Evolutionary conservation across 192 early-diverging fungal genomes (phyloP).

Genomic region (Cetraspora pellucida): DNA sequence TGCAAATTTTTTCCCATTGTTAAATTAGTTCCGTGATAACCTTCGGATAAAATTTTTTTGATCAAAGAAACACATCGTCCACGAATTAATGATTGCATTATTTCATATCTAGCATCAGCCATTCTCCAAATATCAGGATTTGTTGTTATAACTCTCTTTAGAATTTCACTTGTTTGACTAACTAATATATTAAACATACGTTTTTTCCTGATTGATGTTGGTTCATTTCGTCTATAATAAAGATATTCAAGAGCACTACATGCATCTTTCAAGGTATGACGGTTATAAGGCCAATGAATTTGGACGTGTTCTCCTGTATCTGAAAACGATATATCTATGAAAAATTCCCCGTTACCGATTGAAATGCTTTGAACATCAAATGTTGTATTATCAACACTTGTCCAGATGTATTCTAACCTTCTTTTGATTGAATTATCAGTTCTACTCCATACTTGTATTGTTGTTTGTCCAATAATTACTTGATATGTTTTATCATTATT

Average conservation of each 20-base stretch:
- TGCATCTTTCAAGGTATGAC: background rate
- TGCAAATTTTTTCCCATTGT: background rate
- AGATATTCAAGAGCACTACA: background rate
- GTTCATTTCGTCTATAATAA: conserved; percentile 8
- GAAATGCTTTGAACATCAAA: background rate
- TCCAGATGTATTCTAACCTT: conserved; percentile 6
- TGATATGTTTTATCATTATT: background rate
- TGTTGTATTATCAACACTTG: background rate
- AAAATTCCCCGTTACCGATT: conserved; percentile 5
- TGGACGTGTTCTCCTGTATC: background rate
- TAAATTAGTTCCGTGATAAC: background rate
- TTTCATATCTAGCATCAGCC: conserved; percentile 4
- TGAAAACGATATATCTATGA: background rate
- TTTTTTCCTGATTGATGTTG: background rate
- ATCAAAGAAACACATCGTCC: background rate
- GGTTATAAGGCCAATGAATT: conserved; percentile 17
- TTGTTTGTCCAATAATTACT: conserved; percentile 14
- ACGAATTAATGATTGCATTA: background rate
- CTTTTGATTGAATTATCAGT: background rate
- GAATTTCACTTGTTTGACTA: background rate
- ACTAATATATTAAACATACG: background rate
- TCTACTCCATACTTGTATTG: conserved; percentile 18
- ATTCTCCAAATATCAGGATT: conserved; percentile 10
- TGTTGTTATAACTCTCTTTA: background rate
- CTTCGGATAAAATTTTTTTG: background rate